Percentiles rank a stretch among this genome's conserved stretches.
phyloP scores from a whole-genome alignment of 441 rosid genomes.

The Flueggea neowawraea region DNA sequence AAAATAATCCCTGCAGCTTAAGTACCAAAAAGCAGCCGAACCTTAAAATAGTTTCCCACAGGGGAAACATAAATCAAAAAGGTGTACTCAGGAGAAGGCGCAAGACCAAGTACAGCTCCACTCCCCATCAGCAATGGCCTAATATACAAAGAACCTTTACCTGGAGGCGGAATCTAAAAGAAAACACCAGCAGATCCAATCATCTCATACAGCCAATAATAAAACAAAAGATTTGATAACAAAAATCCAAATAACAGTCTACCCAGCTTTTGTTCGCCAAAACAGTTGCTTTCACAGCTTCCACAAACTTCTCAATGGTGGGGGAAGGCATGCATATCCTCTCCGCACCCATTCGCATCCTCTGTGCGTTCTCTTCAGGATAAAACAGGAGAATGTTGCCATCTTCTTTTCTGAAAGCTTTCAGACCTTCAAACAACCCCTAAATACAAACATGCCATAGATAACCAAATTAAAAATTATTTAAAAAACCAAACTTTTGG shows the following conservation, averaged over 20 bases:
- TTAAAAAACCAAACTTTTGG: too few species aligned
- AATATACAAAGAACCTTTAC: slow-evolving; percentile 50
- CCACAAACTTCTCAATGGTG: slow-evolving; percentile 41
- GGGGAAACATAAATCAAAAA: slow-evolving; percentile 52
- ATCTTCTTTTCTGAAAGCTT: slow-evolving; percentile 45
- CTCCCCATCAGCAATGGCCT: slow-evolving; percentile 54
- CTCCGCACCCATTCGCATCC: slow-evolving; percentile 51
- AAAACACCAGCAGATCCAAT: slow-evolving; percentile 9
- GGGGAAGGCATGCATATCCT: slow-evolving; percentile 62
- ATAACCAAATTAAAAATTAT: not conserved
- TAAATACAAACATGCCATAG: not conserved
- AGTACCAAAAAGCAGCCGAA: slow-evolving; percentile 1
- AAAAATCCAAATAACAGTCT: not conserved
- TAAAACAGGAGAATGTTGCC: slow-evolving; percentile 43
- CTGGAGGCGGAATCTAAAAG: slow-evolving; percentile 51
- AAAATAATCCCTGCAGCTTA: not conserved
- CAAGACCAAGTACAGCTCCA: slow-evolving; percentile 54
- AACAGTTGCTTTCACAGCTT: slow-evolving; percentile 45
- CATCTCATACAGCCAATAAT: slow-evolving; percentile 2
- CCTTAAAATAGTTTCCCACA: slow-evolving; percentile 51
- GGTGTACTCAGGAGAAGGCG: slow-evolving; percentile 55
- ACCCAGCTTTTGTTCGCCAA: slow-evolving; percentile 56
- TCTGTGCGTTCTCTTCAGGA: slow-evolving; percentile 41
- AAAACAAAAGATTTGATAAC: not conserved
- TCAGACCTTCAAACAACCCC: slow-evolving; percentile 57